Evolutionary conservation across 2,329 filamentous ascomycete genomes (phyloP), one percentile per base, ranked within the genome.

Genomic region (Metarhizium rileyi): DNA sequence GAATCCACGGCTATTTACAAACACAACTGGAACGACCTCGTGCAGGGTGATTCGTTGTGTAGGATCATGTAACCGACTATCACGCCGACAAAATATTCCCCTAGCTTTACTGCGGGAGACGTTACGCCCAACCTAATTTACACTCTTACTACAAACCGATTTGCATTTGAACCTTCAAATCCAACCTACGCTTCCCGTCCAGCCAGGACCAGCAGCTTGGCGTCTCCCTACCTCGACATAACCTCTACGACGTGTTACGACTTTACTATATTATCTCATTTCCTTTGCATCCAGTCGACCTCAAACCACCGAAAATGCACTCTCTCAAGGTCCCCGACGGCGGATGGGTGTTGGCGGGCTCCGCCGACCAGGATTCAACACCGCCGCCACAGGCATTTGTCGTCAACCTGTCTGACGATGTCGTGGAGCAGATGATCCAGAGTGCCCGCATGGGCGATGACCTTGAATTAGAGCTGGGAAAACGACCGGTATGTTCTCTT

Each of bases 401-500:
- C 54, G 66, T 84, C 50, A 74, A 70, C n/a, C 65, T 84, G 53
- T 74, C 69, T 57, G 74, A 81, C 61, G 70, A 69, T 60, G 70
- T 80, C 47, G 76, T 84, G 57, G 77, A 81, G 61, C 72, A 78
- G 53, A 77, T 84, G 74, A 81, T 84, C 56, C 72, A 71, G 62
- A 78, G 75, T 58, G 72, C 78, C 36, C 75, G 76, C 58, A 71
- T 74, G 67, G 78, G 78, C 46, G 71, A 77, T 49, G 68, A 73
- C 43, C 71, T 84, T 48, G 70, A 78, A 58, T 67, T 84, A 57
- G 73, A 76, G 5, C 64, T 84, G 53, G 81, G 81, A 38, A 70
- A 68, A 58, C 71, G 66, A 57, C 80, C 80, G 35, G 81, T 84
- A 77, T 73, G 80, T 73, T 12, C 20, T 27, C n/a, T 14, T 35